Evolutionary conservation across 2,329 filamentous ascomycete genomes (phyloP), one percentile per base, ranked within the genome.

Genomic region (Diaporthe sp.): DNA sequence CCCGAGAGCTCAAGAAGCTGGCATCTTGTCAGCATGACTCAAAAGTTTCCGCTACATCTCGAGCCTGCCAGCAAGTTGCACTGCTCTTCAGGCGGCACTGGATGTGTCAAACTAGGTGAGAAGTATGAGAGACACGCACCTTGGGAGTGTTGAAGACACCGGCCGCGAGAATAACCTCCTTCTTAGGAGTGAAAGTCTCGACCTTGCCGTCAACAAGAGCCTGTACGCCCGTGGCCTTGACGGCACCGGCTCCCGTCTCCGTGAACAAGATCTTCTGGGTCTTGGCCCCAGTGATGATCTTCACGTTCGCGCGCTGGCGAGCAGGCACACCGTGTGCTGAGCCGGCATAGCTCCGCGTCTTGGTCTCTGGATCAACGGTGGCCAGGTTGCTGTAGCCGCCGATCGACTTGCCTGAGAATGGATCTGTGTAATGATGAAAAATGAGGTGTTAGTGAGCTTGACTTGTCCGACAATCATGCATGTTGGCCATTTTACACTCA

Each of bases 321-420:
- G 74, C 73, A 42, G 77, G 72, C 31, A n/a, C 59, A 15, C 72
- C 74, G 57, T 80, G 78, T 9, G 77, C 78, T 8, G 77, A 58
- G n/a, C 72, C 55, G 3, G 79, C 77, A 31, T 80, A 78, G 61
- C 79, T 80, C 15, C 79, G 78, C 46, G 55, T 74, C 68, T 77
- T 78, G 13, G 75, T 76, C 55, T 75, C 76, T 15, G 77, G 77
- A 58, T 79, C 77, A 2, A 80, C 75, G 1, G 77, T 79, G 17
- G 74, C 75, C 1, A 75, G 58, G 57, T 78, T 80, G 67, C 77
- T 79, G 59, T 79, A 80, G 5, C 76, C 79, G 13, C 79, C 79
- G n/a, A 78, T 71, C 1, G 77, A 77, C 15, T 67, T 78, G 5
- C 79, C 79, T 0, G 79, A 79, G 68, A 79, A 79, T 4, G 78